Base-by-base conservation (phyloP, 1,284 basidiomycete species). In the Rhodotorula sp. region DNA sequence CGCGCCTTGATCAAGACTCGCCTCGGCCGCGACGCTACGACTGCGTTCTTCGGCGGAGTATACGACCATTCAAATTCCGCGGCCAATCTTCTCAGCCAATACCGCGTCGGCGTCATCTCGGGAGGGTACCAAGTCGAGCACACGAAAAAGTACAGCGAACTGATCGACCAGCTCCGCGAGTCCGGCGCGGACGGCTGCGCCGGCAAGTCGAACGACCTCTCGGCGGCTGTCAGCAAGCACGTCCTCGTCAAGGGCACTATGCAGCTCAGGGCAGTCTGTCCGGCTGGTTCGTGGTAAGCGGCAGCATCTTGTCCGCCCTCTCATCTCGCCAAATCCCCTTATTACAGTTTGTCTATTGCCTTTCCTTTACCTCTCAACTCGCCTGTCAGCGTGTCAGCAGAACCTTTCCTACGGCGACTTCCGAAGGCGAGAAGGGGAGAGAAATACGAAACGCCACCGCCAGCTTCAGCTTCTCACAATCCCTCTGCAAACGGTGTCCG, bases 41-140 rank as follows among this genome's bases (percentile, higher is more conserved):
- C 91, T 0, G 92, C 93, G 5, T 96, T 97, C 86, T 94, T 93
- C 79, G 93, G 93, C 70, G 93, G 93, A 78, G 90, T 94, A 21
- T 69, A 61, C 49, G 91, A 95, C 76, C 93, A 96, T 81, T 93
- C 91, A 34, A 94, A 95, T n/a, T n/a, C n/a, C 79, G 92, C 91
- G 56, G 93, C 93, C 4, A 91, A 93, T 83, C 91, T 91, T 64
- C 86, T 93, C 58, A 89, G 90, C 3, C 93, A 93, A 91, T 92
- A 92, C 85, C 90, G 93, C 66, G 93, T 96, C 56, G 93, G 92
- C 76, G 86, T 91, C 64, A 84, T 96, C 62, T 87, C 89, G 68
- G 92, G 91, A 65, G 93, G 92, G 18, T 79, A 77, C 70, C 70
- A 75, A 59, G 72, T 79, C 34, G 78, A 78, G 67, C 59, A 74